Conservation (phyloP, 805 yeast genomes). For the Tetrapisispora pingtungensis region DNA sequence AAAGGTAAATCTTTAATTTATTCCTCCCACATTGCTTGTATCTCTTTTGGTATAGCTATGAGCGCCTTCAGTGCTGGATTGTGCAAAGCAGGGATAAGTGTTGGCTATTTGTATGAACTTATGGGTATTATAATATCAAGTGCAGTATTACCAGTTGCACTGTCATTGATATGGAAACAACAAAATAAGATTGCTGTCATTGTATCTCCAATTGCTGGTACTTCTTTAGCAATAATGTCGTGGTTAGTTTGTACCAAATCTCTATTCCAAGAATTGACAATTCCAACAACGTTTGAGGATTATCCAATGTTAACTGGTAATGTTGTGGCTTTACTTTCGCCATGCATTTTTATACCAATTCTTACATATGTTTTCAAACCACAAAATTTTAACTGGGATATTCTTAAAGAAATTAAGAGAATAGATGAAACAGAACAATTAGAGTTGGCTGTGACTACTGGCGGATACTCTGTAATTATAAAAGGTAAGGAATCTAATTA, state of each 20-base stretch:
- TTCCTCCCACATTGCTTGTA: slow-evolving; percentile 58
- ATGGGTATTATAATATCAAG: slow-evolving; percentile 87
- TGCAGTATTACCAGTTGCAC: slow-evolving; percentile 69
- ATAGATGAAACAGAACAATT: slow-evolving; percentile 68
- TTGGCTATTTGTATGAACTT: slow-evolving; percentile 79
- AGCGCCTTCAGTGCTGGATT: slow-evolving; percentile 78
- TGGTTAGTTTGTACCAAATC: slow-evolving; percentile 49
- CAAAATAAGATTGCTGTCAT: slow-evolving; percentile 64
- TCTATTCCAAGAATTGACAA: slow-evolving; percentile 35
- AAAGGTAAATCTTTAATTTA: slow-evolving; percentile 60
- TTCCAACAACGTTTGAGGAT: slow-evolving; percentile 61
- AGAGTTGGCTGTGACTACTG: slow-evolving; percentile 17
- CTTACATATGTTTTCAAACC: slow-evolving; percentile 56
- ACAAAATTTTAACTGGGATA: slow-evolving; percentile 65
- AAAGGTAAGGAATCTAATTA: not conserved
- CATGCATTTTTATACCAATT: slow-evolving; percentile 54
- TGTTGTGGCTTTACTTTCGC: slow-evolving; percentile 70
- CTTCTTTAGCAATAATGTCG: slow-evolving; percentile 59
- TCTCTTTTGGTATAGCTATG: slow-evolving; percentile 53
- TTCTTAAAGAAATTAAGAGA: slow-evolving; percentile 48
- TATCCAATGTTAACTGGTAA: slow-evolving; percentile 87
- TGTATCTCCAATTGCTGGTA: slow-evolving; percentile 69
- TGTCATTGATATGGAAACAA: slow-evolving; percentile 52
- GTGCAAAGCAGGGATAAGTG: slow-evolving; percentile 68
- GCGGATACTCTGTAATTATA: slow-evolving; percentile 2